phyloP scores from a whole-genome alignment of 495 filamentous ascomycete genomes.

The Neurospora sp. region DNA sequence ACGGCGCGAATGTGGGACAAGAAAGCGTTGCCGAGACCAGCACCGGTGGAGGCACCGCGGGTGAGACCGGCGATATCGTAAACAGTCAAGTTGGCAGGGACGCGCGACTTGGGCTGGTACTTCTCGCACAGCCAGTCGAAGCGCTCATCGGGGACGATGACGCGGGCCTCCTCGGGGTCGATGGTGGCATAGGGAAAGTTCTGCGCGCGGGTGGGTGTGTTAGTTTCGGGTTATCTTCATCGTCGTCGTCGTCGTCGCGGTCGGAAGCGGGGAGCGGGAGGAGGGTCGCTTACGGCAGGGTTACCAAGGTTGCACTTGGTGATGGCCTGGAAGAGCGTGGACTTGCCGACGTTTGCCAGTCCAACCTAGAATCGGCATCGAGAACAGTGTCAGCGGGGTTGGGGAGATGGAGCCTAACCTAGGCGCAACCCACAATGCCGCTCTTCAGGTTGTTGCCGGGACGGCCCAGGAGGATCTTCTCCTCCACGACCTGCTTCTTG shows the following conservation, averaged over 20 bases:
- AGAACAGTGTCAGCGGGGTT: constrained; percentile 17
- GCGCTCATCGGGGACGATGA: constrained; percentile 92
- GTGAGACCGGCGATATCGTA: constrained; percentile 99
- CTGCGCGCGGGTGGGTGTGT: constrained; percentile 25
- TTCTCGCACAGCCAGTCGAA: constrained; percentile 93
- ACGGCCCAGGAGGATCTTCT: constrained; percentile 82
- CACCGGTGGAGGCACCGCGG: constrained; percentile 90
- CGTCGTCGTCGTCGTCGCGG: constrained; percentile 3
- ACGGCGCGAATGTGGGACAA: constrained; percentile 98
- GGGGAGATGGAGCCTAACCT: constrained; percentile 9
- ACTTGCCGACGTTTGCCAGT: constrained; percentile 98
- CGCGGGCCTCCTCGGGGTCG: constrained; percentile 95
- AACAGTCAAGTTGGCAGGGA: constrained; percentile 95
- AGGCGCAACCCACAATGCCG: constrained; percentile 78
- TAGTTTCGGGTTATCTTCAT: constrained; percentile 14
- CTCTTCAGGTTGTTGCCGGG: constrained; percentile 98
- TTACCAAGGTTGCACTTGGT: constrained; percentile 97
- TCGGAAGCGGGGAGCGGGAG: constrained; percentile 2
- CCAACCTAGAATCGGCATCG: constrained; percentile 57
- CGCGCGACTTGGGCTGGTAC: constrained; percentile 92
- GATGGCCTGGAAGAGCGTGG: constrained; percentile 98
- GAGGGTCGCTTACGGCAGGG: constrained; percentile 59
- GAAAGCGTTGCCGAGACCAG: constrained; percentile 96
- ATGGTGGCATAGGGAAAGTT: constrained; percentile 99
- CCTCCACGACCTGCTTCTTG: constrained; percentile 60